Base-by-base conservation (phyloP, 176 grass and related monocot genomes). In the Phoenix roebelenii region DNA sequence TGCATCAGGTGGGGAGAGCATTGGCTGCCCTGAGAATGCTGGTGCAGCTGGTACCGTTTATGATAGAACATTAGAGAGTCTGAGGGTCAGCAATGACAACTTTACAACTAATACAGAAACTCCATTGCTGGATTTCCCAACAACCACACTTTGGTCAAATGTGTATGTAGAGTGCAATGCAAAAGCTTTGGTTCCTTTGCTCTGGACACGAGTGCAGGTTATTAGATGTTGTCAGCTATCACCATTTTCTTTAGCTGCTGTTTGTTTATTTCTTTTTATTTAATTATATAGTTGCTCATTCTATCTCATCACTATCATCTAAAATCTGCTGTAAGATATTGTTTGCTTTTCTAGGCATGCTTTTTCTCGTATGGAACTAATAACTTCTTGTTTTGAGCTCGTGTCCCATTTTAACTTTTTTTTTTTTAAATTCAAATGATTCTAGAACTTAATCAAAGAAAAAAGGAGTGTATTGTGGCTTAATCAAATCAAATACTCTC, bases 121-220 rank as follows among this genome's bases (percentile, higher is more conserved):
- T 73, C 93, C 93, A 71, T 81, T 98, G 76, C 81, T 98, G 65
- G 93, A 83, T 82, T 98, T 98, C 73, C 74, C 87, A 22, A 59
- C 61, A 52, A 76, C 68, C 59, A 78, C 73, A 64, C 81, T 98
- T 75, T 98, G 84, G 87, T 98, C 93, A 19, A 98, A 98, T 66
- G 93, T 98, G 16, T 79, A 78, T 72, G 87, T 98, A 20, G 93
- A 92, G 62, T 77, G 72, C 74, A 82, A 87, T 70, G 93, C 93
- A 17, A 83, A 85, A 76, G 93, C 83, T 16, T 71, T 98, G 71
- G 87, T 98, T 78, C 93, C 93, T 44, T 85, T 98, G 70, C 75
- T 98, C 32, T 98, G 93, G 93, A 85, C 87, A 52, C 83, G 93
- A 92, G 87, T 98, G 30, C 93, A 98, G 87, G 93, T 98, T 80